A percentile compares a stretch with the other conserved stretches of the same genome.
Conservation (phyloP, 371 early-diverging fungal species). For the Entomophthora muscae region DNA sequence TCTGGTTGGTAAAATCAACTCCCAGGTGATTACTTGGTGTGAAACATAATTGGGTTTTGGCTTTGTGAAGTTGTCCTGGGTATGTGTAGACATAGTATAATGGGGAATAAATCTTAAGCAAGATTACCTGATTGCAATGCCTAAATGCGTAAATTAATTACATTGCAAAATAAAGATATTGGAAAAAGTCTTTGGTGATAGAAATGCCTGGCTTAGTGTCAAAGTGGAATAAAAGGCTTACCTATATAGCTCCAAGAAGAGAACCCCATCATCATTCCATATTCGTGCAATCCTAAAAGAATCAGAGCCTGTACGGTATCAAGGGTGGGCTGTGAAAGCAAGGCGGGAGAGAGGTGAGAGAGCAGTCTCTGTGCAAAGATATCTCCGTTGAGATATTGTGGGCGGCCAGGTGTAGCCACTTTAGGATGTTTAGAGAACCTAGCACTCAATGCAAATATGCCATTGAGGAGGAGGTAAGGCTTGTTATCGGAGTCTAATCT, state of each 20-base stretch:
- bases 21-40: no score
- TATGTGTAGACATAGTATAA: no score
- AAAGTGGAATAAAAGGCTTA: not conserved
- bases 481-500: not conserved
- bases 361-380: not conserved
- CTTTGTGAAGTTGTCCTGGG: no score
- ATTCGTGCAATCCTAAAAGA: conserved; percentile 5
- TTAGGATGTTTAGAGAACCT: conserved; percentile 15
- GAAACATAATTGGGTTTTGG: no score
- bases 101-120: not conserved
- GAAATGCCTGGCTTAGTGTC: no score
- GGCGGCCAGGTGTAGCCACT: not conserved
- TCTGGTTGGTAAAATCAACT: no score
- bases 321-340: conserved; percentile 4
- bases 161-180: no score
- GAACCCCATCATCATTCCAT: conserved; percentile 9
- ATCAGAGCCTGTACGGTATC: conserved; percentile 8
- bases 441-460: conserved; percentile 1
- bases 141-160: not conserved
- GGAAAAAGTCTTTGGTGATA: no score
- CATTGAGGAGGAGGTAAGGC: not conserved
- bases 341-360: not conserved
- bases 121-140: not conserved
- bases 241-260: conserved; percentile 8
- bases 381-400: conserved; percentile 3